Evolutionary conservation across 2,329 filamentous ascomycete genomes (phyloP), one percentile per base, ranked within the genome.

Genomic region (Pezicula neosporulosa): DNA sequence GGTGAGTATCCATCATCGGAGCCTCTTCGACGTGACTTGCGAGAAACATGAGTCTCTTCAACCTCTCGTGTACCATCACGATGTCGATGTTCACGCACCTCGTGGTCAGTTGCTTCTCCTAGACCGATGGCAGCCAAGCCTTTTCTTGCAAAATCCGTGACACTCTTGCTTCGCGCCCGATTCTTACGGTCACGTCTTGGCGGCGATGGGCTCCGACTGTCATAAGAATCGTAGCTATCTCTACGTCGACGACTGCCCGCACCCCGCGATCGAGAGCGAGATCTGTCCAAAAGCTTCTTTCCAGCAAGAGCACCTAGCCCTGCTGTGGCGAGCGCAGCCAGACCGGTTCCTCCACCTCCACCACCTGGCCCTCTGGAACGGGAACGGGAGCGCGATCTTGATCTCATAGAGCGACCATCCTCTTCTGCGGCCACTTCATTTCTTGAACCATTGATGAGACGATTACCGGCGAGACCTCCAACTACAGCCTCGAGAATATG

Each of bases 401-500:
- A 90, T 15, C 82, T 81, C 0, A 77, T 82, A 43, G 68, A 69
- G 54, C 70, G 72, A 53, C 64, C 62, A 64, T 70, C 63, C 41
- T 67, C 55, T 65, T 61, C 70, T 66, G 47, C 67, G 73, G 77
- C 82, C 66, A 83, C 87, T 64, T 80, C 82, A 68, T 76, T 82
- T 72, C 77, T 80, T 44, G 87, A 83, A 18, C 92, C 92, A 64
- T 96, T 92, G 67, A 96, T 82, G 55, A 96, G 74, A 49, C 89
- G 87, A 70, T 91, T 96, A 42, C 90, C 88, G 30, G 93, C 83
- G 43, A 97, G 80, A 69, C 93, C 93, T 64, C 91, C 92, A 53
- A 97, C 81, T 50, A 95, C 91, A 36, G 92, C 89, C 68, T 96
- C 90, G 38, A 91, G 77, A 50, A 96, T 79, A 62, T 94, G 88